Percentiles rank a stretch among this genome's conserved stretches.
Evolutionary conservation across 106 monocot genomes (phyloP).

Genomic region (Platanthera zijinensis): DNA sequence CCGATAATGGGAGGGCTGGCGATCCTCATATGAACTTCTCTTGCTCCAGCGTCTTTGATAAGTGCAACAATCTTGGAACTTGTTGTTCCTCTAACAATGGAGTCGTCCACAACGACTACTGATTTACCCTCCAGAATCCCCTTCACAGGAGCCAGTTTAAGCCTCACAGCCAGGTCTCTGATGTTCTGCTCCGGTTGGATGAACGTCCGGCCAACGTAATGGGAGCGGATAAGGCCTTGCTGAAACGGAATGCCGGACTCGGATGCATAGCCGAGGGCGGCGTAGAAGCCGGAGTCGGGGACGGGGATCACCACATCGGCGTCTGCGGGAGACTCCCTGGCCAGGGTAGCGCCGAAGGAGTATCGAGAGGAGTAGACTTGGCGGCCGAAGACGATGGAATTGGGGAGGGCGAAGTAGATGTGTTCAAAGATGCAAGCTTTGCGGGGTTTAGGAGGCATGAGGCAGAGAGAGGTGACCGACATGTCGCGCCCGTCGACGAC

Average conservation of each 20-base stretch:
- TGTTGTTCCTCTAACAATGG: constrained; percentile 86
- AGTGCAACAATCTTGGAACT: constrained; percentile 86
- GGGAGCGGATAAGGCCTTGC: constrained; percentile 79
- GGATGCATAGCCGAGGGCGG: constrained; percentile 66
- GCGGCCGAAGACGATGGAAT: constrained; percentile 71
- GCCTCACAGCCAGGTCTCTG: constrained; percentile 69
- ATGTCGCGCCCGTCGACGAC: constrained; percentile 15
- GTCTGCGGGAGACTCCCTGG: constrained; percentile 54
- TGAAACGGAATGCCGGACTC: constrained; percentile 59
- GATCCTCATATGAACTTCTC: constrained; percentile 91
- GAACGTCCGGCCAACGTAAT: constrained; percentile 84
- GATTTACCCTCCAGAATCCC: constrained; percentile 64
- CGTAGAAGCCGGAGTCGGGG: constrained; percentile 89
- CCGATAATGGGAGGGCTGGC: constrained; percentile 79
- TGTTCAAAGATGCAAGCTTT: constrained; percentile 91
- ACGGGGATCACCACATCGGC: constrained; percentile 90
- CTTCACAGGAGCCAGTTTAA: constrained; percentile 71
- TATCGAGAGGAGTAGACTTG: constrained; percentile 46
- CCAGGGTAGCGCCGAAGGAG: constrained; percentile 58
- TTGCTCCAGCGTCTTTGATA: constrained; percentile 61
- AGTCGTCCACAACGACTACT: constrained; percentile 84
- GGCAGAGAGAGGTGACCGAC: constrained; percentile 41
- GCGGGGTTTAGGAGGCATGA: constrained; percentile 40
- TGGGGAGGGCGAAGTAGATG: constrained; percentile 87
- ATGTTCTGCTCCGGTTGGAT: constrained; percentile 78